These are phyloP conservation scores for Claviceps pusilla DNA, from an alignment of 2,329 filamentous ascomycete genomes.

Conservation along the genomic window DNA sequence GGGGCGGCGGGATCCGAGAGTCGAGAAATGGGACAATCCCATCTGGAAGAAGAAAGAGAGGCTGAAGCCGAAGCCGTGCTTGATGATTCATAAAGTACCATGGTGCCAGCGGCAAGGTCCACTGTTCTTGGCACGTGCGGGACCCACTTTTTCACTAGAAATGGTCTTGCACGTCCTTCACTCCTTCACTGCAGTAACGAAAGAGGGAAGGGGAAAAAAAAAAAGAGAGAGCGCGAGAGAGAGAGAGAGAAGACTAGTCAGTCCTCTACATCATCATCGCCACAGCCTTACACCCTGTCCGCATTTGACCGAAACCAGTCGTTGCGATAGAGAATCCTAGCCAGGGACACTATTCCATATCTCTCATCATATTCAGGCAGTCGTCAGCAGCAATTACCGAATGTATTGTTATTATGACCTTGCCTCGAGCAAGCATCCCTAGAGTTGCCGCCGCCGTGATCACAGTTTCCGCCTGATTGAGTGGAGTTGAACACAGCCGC, in stretches of 20 bases:
- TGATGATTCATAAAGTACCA: not conserved
- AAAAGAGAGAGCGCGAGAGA: not conserved
- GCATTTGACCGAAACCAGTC: not conserved
- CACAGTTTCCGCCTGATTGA: not conserved
- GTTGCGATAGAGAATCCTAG: not conserved
- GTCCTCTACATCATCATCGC: conserved; percentile 8
- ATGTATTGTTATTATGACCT: not conserved
- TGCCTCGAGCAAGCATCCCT: not conserved
- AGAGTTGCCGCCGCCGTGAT: conserved; percentile 1
- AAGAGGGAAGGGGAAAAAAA: conserved; percentile 3
- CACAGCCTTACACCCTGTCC: not conserved
- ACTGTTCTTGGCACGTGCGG: conserved; percentile 14
- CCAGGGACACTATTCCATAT: not conserved
- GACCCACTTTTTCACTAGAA: conserved; percentile 12
- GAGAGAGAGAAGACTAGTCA: not conserved
- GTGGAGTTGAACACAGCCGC: not conserved
- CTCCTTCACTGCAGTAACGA: conserved; percentile 4
- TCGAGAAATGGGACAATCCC: not conserved
- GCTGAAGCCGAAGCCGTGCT: not conserved
- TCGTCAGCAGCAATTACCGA: not conserved
- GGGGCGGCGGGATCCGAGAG: not conserved
- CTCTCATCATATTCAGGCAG: not conserved
- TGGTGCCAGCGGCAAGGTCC: not conserved
- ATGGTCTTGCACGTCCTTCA: conserved; percentile 8
- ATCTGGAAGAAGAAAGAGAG: not conserved